These are phyloP conservation scores for Lyophyllum shimeji DNA, from an alignment of 768 basidiomycete genomes.

Conservation along the genomic window DNA sequence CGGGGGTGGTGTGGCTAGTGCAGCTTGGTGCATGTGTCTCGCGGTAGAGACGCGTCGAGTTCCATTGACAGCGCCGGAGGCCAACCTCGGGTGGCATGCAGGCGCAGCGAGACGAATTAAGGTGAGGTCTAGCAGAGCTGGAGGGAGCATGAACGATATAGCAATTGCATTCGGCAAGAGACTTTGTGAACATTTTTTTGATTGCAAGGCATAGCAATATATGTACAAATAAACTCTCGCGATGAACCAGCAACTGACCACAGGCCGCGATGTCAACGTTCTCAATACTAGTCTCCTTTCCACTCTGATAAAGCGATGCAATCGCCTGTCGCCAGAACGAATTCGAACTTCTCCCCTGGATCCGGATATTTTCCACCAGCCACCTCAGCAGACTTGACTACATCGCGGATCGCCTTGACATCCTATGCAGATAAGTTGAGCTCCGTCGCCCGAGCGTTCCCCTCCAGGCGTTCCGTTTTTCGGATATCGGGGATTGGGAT, in stretches of 20 bases:
- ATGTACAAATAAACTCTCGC: neutral
- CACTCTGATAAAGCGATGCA: constrained; percentile 18
- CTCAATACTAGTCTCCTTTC: constrained; percentile 10
- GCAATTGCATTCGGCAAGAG: neutral
- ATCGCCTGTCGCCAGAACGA: constrained; percentile 19
- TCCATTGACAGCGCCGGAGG: constrained; percentile 3
- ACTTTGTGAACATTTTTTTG: neutral
- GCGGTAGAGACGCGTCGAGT: constrained; percentile 9
- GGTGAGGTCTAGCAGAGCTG: constrained; percentile 27
- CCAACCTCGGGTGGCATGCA: constrained; percentile 10
- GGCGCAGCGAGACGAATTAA: constrained; percentile 20
- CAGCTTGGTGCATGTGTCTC: constrained; percentile 22
- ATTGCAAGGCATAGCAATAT: neutral
- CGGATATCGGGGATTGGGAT: constrained; percentile 25
- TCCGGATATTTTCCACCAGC: constrained; percentile 18
- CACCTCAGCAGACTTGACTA: constrained; percentile 18
- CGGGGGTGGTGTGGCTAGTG: constrained; percentile 9
- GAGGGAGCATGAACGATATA: constrained; percentile 21
- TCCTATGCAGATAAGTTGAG: constrained; percentile 16
- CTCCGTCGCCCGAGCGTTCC: constrained; percentile 19
- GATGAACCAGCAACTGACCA: too few relatives aligned
- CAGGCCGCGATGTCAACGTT: neutral
- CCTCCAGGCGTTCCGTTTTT: constrained; percentile 16
- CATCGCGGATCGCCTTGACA: constrained; percentile 20
- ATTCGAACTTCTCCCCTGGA: neutral